Percentiles rank a stretch among this genome's conserved stretches.
phyloP scores from a whole-genome alignment of 495 filamentous ascomycete genomes.

The Penicillium herquei region DNA sequence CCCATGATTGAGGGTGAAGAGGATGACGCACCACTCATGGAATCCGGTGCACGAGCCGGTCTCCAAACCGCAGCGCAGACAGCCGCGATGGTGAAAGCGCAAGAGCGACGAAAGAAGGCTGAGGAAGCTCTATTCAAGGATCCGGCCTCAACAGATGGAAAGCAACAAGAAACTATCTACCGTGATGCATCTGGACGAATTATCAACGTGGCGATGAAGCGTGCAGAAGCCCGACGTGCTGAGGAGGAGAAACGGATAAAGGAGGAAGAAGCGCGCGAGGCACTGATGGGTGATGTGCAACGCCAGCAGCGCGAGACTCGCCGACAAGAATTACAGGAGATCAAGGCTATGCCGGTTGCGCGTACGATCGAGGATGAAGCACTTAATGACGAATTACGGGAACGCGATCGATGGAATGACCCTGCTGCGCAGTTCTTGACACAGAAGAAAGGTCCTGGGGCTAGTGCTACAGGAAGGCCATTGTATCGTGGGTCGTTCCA shows the following conservation, averaged over 20 bases:
- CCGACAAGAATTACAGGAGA: conserved; percentile 67
- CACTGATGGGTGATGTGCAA: conserved; percentile 84
- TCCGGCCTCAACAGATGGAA: conserved; percentile 30
- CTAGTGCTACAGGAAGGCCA: conserved; percentile 62
- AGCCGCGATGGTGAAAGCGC: conserved; percentile 73
- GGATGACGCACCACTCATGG: conserved; percentile 56
- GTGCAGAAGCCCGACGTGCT: conserved; percentile 75
- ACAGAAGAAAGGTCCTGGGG: conserved; percentile 39
- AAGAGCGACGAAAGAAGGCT: conserved; percentile 52
- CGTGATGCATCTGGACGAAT: conserved; percentile 90
- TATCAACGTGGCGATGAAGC: conserved; percentile 85
- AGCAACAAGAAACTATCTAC: conserved; percentile 78
- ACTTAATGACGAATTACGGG: conserved; percentile 79
- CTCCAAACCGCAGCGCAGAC: conserved; percentile 78
- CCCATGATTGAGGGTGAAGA: conserved; percentile 33
- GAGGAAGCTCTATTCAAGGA: conserved; percentile 44
- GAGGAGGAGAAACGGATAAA: conserved; percentile 68
- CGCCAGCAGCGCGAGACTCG: conserved; percentile 52
- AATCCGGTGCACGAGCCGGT: conserved; percentile 80
- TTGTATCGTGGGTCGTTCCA: conserved; percentile 74
- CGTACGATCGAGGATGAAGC: conserved; percentile 75
- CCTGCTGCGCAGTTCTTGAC: conserved; percentile 81
- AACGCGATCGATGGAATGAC: conserved; percentile 82
- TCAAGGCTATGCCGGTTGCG: conserved; percentile 76
- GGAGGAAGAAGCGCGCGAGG: conserved; percentile 58